These are phyloP conservation scores for Podaxis sp. DNA, from an alignment of 768 basidiomycete species.

Conservation along the genomic window DNA sequence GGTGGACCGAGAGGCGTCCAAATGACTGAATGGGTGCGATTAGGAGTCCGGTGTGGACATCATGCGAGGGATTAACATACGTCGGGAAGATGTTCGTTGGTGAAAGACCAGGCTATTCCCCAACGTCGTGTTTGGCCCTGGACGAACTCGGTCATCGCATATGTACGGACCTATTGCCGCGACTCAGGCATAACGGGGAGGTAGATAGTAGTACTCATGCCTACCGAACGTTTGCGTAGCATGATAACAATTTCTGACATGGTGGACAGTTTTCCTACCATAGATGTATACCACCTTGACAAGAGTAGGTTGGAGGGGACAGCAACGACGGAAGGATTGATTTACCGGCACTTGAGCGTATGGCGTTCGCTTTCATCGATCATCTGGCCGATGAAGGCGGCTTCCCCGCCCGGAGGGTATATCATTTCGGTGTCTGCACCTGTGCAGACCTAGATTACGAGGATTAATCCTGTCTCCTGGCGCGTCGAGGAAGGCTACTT, in stretches of 20 bases:
- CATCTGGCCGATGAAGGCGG: conserved; percentile 73
- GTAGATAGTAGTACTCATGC: conserved; percentile 22
- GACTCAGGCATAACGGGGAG: background rate
- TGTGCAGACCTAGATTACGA: conserved; percentile 66
- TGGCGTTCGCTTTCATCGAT: conserved; percentile 66
- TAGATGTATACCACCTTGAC: conserved; percentile 87
- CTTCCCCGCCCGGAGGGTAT: conserved; percentile 79
- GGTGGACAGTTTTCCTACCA: conserved; percentile 86
- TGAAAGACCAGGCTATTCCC: conserved; percentile 88
- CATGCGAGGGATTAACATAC: conserved; percentile 43
- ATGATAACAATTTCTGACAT: conserved; percentile 56
- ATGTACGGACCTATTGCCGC: conserved; percentile 71
- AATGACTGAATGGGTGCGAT: conserved; percentile 13
- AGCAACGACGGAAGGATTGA: background rate
- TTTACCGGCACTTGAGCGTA: conserved; percentile 59
- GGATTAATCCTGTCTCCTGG: background rate
- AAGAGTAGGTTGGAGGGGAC: background rate
- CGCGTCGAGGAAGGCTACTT: conserved; percentile 20
- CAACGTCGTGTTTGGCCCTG: conserved; percentile 92
- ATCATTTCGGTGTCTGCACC: conserved; percentile 90
- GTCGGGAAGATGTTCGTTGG: conserved; percentile 66
- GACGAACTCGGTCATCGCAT: conserved; percentile 78
- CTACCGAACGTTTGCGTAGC: conserved; percentile 40
- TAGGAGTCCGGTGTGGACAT: background rate
- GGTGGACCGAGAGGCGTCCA: conserved; percentile 32